Evolutionary conservation across 345 rosid species (phyloP).

Genomic region (sweet orange (Citrus sinensis)): DVS_A1.0 CM039162.1:5247501-5248000

Average conservation of each 20-base stretch:
- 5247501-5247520: no score
- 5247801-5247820: not conserved
- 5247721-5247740: constrained; percentile 36
- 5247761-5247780: constrained; percentile 48
- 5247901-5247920: constrained; percentile 50
- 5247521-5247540: no score
- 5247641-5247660: not conserved
- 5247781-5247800: constrained; percentile 41
- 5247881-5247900: constrained; percentile 31
- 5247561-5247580: no score
- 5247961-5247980: constrained; percentile 36
- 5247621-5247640: not conserved
- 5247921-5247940: constrained; percentile 33
- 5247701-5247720: constrained; percentile 2
- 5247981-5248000: constrained; percentile 61
- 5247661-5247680: constrained; percentile 12
- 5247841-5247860: not conserved
- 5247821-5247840: not conserved
- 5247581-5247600: no score
- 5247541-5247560: no score
- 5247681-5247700: not conserved
- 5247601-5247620: no score
- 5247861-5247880: not conserved
- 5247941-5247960: constrained; percentile 26
- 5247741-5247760: constrained; percentile 41